phyloP scores from a whole-genome alignment of 306 rosid genomes.

The Ochetophila trinervis region DNA sequence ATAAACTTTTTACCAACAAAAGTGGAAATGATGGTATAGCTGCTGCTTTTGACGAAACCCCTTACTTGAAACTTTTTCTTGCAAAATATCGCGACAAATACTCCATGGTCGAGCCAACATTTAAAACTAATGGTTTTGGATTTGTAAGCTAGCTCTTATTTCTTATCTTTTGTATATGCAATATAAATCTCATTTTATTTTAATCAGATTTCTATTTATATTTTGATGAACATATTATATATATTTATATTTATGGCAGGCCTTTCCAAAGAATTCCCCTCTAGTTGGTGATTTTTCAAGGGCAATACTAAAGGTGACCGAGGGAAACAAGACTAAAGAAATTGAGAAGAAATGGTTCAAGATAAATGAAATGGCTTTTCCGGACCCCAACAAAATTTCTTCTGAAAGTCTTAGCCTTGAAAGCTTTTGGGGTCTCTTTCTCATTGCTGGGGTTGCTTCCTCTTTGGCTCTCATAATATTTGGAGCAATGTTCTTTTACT shows the following conservation, averaged over 20 bases:
- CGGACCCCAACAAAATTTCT: conserved; percentile 18
- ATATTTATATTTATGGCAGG: conserved; percentile 6
- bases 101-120: background rate
- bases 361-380: conserved; percentile 5
- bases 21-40: conserved; percentile 18
- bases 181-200: background rate
- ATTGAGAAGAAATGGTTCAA: conserved; percentile 47
- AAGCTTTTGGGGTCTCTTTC: conserved; percentile 60
- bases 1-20: conserved; percentile 3
- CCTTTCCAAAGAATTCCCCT: conserved; percentile 42
- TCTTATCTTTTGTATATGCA: background rate
- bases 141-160: conserved; percentile 20
- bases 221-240: background rate
- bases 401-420: conserved; percentile 42
- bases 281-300: conserved; percentile 49
- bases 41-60: conserved; percentile 10
- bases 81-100: conserved; percentile 12
- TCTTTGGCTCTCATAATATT: conserved; percentile 24
- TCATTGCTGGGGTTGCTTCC: conserved; percentile 37
- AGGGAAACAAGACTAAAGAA: conserved; percentile 33
- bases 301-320: too few relatives aligned
- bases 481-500: conserved; percentile 26
- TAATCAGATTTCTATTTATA: background rate
- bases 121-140: background rate
- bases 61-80: background rate